These are phyloP conservation scores for Medicago truncatula DNA, from an alignment of 306 rosid species.

Conservation along the genomic window DNA sequence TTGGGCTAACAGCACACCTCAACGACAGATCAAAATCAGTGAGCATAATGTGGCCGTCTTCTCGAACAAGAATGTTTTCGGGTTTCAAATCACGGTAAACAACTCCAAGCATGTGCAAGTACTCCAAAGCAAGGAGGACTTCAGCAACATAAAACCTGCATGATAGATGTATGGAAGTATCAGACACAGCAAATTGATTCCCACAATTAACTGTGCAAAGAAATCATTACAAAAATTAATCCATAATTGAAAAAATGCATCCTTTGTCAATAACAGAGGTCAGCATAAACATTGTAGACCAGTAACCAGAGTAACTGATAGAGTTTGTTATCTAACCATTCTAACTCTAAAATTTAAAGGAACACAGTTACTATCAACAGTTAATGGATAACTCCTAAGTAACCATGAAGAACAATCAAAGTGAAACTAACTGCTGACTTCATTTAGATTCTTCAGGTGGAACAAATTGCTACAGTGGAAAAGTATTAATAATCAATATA, in stretches of 20 bases:
- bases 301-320: conserved; percentile 7
- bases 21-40: conserved; percentile 83
- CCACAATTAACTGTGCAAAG: conserved; percentile 3
- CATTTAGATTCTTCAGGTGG: conserved; percentile 28
- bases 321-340: conserved; percentile 18
- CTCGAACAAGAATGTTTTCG: conserved; percentile 83
- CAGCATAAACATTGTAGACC: conserved; percentile 17
- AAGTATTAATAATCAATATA: conserved; percentile 7
- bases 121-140: conserved; percentile 84
- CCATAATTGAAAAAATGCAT: neutral
- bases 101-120: conserved; percentile 88
- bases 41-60: conserved; percentile 91
- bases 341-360: conserved; percentile 9
- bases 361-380: conserved; percentile 10
- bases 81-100: conserved; percentile 84
- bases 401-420: conserved; percentile 24
- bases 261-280: conserved; percentile 16
- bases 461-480: conserved; percentile 21
- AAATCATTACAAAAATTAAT: neutral
- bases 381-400: conserved; percentile 12
- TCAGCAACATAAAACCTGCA: conserved; percentile 85
- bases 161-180: conserved; percentile 8
- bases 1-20: conserved; percentile 77
- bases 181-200: conserved; percentile 13
- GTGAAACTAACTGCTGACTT: conserved; percentile 33